A percentile compares a stretch with the other conserved stretches of the same genome.
These are phyloP conservation scores for Fomitopsis palustris DNA, from an alignment of 1,284 basidiomycete genomes.

Conservation along the genomic window DNA sequence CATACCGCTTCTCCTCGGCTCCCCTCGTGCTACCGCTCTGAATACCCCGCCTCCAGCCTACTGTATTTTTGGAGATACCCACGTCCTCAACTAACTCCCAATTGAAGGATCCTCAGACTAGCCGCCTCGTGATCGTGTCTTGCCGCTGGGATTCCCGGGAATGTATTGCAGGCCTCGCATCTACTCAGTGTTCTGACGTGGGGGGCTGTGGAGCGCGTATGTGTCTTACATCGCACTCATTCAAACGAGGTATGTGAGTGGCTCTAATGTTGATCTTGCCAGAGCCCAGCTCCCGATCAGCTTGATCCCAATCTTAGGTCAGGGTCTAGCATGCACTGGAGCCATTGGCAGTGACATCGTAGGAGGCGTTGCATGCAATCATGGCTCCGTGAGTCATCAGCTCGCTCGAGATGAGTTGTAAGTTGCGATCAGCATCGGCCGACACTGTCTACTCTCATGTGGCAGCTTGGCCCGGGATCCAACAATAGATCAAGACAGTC, in stretches of 20 bases:
- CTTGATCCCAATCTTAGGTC: not conserved
- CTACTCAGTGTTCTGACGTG: not conserved
- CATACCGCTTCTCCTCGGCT: not conserved
- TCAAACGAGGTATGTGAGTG: not conserved
- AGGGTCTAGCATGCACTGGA: not conserved
- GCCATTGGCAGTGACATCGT: not conserved
- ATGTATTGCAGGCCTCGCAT: not conserved
- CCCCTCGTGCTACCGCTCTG: conserved; percentile 8
- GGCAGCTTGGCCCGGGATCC: not conserved
- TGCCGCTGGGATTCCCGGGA: not conserved
- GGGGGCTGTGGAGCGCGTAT: not conserved
- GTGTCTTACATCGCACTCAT: not conserved
- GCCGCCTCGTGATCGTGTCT: not conserved
- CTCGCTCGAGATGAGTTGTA: too few species aligned
- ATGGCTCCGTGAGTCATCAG: not conserved
- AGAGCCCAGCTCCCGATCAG: not conserved
- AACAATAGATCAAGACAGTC: not conserved
- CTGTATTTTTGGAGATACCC: conserved; percentile 23
- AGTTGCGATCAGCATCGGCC: not conserved
- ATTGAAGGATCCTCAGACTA: conserved; percentile 1
- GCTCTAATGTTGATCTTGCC: not conserved
- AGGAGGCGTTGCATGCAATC: not conserved
- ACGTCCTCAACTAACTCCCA: conserved; percentile 7
- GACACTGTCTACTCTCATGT: not conserved
- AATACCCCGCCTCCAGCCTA: conserved; percentile 18